These are phyloP conservation scores for Casuarina glauca DNA, from an alignment of 306 rosid species.

Conservation along the genomic window DNA sequence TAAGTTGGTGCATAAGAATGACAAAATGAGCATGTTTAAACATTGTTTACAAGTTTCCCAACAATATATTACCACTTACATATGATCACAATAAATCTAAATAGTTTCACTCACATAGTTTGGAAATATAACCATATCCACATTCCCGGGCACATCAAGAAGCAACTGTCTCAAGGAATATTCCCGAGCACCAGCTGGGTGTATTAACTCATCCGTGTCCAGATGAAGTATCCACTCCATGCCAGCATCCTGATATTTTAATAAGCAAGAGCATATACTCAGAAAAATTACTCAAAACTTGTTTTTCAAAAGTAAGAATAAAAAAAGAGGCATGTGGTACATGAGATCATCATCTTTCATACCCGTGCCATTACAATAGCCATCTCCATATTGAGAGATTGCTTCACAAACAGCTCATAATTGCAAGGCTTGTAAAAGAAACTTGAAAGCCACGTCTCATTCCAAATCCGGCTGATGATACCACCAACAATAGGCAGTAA, in stretches of 20 bases:
- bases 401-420: constrained; percentile 97
- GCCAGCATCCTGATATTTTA: constrained; percentile 72
- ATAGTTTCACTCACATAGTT: constrained; percentile 73
- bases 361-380: constrained; percentile 99
- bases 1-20: background rate
- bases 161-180: constrained; percentile 90
- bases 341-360: constrained; percentile 35
- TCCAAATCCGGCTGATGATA: constrained; percentile 92
- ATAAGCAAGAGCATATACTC: constrained; percentile 20
- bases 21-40: constrained; percentile 14
- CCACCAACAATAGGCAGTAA: constrained; percentile 17
- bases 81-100: constrained; percentile 7
- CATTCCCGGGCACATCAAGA: constrained; percentile 84
- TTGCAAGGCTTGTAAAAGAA: constrained; percentile 99
- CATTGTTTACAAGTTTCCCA: constrained; percentile 15
- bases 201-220: constrained; percentile 92
- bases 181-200: constrained; percentile 90
- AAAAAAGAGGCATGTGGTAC: constrained; percentile 3
- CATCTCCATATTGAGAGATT: constrained; percentile 99
- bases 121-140: constrained; percentile 95
- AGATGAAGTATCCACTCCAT: constrained; percentile 98
- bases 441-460: constrained; percentile 92
- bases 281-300: constrained; percentile 8
- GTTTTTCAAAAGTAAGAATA: background rate
- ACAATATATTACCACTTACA: constrained; percentile 5